phyloP scores from a whole-genome alignment of 331 rosid species.

The Pyracantha coccinea region DNA sequence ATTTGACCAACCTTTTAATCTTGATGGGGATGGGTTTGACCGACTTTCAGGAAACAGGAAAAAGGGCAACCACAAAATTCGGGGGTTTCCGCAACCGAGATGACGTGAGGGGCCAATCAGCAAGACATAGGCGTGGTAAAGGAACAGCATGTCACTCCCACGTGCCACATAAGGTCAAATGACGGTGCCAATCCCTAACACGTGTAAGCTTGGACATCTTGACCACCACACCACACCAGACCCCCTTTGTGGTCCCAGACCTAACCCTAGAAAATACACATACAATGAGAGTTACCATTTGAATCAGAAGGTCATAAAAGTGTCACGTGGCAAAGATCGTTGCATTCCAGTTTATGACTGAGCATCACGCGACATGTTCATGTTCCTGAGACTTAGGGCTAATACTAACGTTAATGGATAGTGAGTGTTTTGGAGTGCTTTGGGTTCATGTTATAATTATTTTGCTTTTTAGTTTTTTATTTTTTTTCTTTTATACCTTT shows the following conservation, averaged over 20 bases:
- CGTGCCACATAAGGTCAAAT: slow-evolving; percentile 60
- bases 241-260: background rate
- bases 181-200: slow-evolving; percentile 58
- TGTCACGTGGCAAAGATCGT: background rate
- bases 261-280: background rate
- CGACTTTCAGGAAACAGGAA: background rate
- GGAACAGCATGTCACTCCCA: slow-evolving; percentile 28
- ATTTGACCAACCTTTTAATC: slow-evolving; percentile 1
- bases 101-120: slow-evolving; percentile 40
- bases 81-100: slow-evolving; percentile 21
- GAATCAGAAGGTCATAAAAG: background rate
- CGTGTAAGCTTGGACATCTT: slow-evolving; percentile 41
- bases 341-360: background rate
- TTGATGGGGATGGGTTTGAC: background rate
- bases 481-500: too few species aligned
- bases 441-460: background rate
- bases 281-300: background rate
- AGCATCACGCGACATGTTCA: too few species aligned
- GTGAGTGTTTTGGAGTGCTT: too few species aligned
- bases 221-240: slow-evolving; percentile 11
- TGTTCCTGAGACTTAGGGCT: too few species aligned
- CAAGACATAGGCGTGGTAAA: slow-evolving; percentile 34
- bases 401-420: too few species aligned
- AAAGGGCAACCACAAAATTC: slow-evolving; percentile 38
- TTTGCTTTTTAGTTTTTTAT: too few species aligned